Conservation (phyloP, 192 early-diverging fungal genomes). For the Backusella sp. region DNA sequence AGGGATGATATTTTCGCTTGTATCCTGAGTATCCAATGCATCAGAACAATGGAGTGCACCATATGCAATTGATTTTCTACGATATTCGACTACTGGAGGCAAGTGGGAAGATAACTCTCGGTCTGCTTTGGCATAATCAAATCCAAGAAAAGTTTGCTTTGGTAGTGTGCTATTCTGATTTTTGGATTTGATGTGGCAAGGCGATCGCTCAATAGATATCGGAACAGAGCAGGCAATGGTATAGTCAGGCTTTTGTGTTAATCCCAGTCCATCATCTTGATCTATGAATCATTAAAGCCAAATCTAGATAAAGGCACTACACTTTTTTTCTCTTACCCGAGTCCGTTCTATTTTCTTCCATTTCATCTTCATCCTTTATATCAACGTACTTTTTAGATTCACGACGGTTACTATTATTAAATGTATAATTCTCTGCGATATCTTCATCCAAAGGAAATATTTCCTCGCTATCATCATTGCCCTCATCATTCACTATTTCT, state of each 20-base stretch:
- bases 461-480: background rate
- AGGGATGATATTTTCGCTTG: background rate
- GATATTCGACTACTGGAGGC: background rate
- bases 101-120: background rate
- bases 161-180: background rate
- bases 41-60: background rate
- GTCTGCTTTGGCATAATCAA: constrained; percentile 6
- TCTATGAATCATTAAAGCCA: background rate
- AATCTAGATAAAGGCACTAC: background rate
- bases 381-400: background rate
- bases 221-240: background rate
- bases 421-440: background rate
- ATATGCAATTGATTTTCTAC: background rate
- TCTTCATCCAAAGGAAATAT: constrained; percentile 8
- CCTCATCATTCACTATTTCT: background rate
- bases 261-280: background rate
- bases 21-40: background rate
- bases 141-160: background rate
- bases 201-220: background rate
- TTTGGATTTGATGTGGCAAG: background rate
- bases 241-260: background rate
- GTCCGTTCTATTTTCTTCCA: background rate
- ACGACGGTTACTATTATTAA: background rate
- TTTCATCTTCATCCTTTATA: background rate
- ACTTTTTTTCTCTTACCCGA: background rate